Conservation (phyloP, 2,329 filamentous ascomycete species). For the Colletotrichum sansevieriae region DNA sequence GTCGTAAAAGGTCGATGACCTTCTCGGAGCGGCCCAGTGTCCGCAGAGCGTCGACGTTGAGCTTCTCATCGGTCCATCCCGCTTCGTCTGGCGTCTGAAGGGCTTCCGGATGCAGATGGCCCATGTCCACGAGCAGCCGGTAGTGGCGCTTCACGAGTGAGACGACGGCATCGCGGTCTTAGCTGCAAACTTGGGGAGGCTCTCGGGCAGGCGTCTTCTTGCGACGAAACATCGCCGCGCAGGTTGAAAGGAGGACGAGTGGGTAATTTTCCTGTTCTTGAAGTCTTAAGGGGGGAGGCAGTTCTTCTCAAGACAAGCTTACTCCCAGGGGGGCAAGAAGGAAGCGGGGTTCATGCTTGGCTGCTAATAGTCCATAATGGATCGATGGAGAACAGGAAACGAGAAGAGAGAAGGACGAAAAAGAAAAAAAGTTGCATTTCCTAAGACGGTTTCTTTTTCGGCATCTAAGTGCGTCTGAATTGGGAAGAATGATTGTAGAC, state of each 20-base stretch:
- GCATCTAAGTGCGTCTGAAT: too few species aligned
- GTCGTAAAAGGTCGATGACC: slow-evolving; percentile 34
- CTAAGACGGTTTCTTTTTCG: too few species aligned
- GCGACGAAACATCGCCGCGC: slow-evolving; percentile 8
- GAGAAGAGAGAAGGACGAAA: too few species aligned
- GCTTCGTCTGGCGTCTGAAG: slow-evolving; percentile 12
- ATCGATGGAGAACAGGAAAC: too few species aligned
- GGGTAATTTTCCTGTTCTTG: not conserved
- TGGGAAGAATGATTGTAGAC: too few species aligned
- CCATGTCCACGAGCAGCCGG: slow-evolving; percentile 31
- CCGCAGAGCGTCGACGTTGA: slow-evolving; percentile 23
- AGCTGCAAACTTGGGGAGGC: slow-evolving; percentile 7
- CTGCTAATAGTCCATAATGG: too few species aligned
- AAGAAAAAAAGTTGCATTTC: too few species aligned
- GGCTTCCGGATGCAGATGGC: slow-evolving; percentile 17
- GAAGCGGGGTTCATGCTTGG: slow-evolving; percentile 6
- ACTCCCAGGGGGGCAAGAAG: slow-evolving; percentile 2
- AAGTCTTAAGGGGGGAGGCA: not conserved
- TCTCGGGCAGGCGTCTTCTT: slow-evolving; percentile 23
- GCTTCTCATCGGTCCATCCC: slow-evolving; percentile 28
- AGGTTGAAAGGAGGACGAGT: slow-evolving; percentile 1
- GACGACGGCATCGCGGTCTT: slow-evolving; percentile 17
- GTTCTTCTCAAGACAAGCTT: slow-evolving; percentile 7
- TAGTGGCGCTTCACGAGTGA: slow-evolving; percentile 27
- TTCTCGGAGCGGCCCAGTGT: slow-evolving; percentile 16